phyloP scores from a whole-genome alignment of 176 grass and related monocot species.

The Pontederia crassipes region DNA sequence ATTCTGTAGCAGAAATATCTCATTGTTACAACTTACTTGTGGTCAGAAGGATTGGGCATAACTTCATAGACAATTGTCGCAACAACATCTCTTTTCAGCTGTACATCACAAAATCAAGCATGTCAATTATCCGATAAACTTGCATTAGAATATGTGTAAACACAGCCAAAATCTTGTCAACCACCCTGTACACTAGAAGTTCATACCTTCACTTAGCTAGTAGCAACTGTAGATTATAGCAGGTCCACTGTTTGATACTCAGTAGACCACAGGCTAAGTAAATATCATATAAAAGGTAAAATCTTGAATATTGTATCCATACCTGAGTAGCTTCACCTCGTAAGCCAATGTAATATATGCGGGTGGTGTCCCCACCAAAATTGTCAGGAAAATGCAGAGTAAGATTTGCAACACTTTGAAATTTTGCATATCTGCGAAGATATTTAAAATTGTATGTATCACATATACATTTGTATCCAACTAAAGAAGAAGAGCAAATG shows the following conservation, averaged over 20 bases:
- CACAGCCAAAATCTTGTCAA: too few relatives aligned
- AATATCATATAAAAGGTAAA: too few relatives aligned
- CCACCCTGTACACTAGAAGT: too few relatives aligned
- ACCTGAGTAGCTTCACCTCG: slow-evolving; percentile 98
- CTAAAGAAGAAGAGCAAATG: too few relatives aligned
- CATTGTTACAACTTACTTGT: slow-evolving; percentile 59
- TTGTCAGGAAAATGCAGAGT: slow-evolving; percentile 98
- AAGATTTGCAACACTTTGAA: slow-evolving; percentile 92
- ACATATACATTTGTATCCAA: too few relatives aligned
- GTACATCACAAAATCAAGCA: slow-evolving; percentile 3
- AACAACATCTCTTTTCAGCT: slow-evolving; percentile 97
- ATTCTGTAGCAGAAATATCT: neutral
- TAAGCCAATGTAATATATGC: slow-evolving; percentile 95
- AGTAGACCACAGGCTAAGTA: too few relatives aligned
- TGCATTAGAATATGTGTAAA: neutral
- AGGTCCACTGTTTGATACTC: too few relatives aligned
- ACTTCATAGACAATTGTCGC: slow-evolving; percentile 98
- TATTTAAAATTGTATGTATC: neutral
- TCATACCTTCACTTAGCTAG: too few relatives aligned
- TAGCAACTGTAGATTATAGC: too few relatives aligned
- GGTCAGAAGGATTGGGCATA: slow-evolving; percentile 86
- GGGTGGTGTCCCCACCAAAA: slow-evolving; percentile 83
- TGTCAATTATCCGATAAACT: slow-evolving; percentile 21
- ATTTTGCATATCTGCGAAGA: slow-evolving; percentile 74
- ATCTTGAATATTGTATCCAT: neutral